These are phyloP conservation scores for Articulospora tetracladia DNA, from an alignment of 495 filamentous ascomycete species.

Conservation along the genomic window DNA sequence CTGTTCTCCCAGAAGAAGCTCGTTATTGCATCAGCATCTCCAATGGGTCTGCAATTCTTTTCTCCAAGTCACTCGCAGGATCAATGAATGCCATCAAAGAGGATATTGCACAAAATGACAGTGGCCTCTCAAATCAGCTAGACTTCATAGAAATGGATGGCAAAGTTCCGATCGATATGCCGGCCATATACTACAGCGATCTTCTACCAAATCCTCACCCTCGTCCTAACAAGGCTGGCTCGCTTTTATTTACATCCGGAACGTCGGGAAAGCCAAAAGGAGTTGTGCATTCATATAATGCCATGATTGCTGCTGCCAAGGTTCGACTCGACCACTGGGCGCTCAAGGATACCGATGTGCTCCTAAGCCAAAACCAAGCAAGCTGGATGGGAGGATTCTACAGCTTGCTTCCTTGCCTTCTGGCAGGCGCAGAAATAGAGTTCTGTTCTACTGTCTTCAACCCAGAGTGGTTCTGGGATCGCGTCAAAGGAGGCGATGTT, in stretches of 20 bases:
- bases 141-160: not conserved
- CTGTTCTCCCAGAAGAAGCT: not conserved
- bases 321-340: not conserved
- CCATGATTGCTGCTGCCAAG: not conserved
- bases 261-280: not conserved
- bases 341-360: not conserved
- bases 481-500: not conserved
- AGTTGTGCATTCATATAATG: not conserved
- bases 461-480: not conserved
- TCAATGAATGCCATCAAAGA: not conserved
- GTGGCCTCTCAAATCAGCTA: not conserved
- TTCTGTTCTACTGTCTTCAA: not conserved
- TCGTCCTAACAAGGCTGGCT: not conserved
- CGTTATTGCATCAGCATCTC: not conserved
- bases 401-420: not conserved
- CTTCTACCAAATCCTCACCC: not conserved
- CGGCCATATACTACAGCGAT: not conserved
- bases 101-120: not conserved
- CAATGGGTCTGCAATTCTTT: not conserved
- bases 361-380: not conserved
- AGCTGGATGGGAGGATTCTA: not conserved
- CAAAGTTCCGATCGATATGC: not conserved
- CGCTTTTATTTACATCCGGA: not conserved
- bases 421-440: not conserved
- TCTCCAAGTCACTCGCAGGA: not conserved